phyloP scores from a whole-genome alignment of 139 green algal genomes.

The Coelastrella sp. region DNA sequence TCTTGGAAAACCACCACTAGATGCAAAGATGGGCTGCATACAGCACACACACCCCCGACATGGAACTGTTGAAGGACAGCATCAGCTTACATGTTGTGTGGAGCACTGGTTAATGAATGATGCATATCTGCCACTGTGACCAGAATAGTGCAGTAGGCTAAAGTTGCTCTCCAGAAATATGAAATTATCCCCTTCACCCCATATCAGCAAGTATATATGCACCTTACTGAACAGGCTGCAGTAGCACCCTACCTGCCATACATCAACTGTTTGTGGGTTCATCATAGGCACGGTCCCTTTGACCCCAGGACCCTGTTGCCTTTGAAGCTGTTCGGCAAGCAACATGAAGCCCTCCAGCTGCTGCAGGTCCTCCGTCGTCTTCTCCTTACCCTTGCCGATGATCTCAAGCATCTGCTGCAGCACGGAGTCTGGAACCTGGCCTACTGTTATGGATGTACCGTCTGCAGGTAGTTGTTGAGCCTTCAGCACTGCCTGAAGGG shows the following conservation, averaged over 20 bases:
- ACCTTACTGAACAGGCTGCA: too few species aligned
- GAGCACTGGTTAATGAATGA: too few species aligned
- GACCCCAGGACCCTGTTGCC: not conserved
- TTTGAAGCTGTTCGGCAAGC: slow-evolving; percentile 41
- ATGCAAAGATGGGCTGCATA: slow-evolving; percentile 52
- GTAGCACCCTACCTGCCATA: not conserved
- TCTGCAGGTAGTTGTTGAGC: not conserved
- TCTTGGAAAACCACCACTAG: slow-evolving; percentile 37
- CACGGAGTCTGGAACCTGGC: not conserved
- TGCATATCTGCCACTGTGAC: too few species aligned
- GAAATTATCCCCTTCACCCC: too few species aligned
- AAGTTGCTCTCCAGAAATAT: too few species aligned
- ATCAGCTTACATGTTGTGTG: too few species aligned
- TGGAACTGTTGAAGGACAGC: too few species aligned
- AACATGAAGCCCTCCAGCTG: slow-evolving; percentile 47
- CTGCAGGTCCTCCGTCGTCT: slow-evolving; percentile 18
- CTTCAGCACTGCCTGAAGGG: not conserved
- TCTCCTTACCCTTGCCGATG: slow-evolving; percentile 6
- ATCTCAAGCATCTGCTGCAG: not conserved
- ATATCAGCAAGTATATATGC: too few species aligned
- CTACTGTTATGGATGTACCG: not conserved
- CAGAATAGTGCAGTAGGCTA: too few species aligned
- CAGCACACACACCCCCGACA: not conserved
- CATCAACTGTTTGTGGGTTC: not conserved
- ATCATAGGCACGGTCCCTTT: not conserved